A percentile compares a stretch with the other conserved stretches of the same genome.
phyloP scores from a whole-genome alignment of 1,284 basidiomycete genomes.

The Ustilago sp. region DNA sequence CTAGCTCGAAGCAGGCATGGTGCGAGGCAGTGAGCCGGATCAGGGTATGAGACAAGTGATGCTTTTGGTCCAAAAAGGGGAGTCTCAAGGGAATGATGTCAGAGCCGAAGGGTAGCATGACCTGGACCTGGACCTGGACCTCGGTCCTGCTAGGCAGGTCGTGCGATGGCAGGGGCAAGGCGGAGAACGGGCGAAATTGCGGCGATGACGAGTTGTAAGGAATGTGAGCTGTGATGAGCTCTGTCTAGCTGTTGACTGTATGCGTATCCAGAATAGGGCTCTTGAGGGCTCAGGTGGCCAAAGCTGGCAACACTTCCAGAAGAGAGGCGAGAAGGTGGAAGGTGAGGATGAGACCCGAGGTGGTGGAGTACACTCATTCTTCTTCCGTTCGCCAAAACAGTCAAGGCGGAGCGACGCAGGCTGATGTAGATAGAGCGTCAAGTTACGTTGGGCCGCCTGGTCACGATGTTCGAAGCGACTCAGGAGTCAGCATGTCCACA shows the following conservation, averaged over 20 bases:
- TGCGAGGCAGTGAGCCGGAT: not conserved
- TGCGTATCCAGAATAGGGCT: slow-evolving; percentile 10
- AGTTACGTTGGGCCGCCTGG: not conserved
- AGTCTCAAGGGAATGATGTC: slow-evolving; percentile 14
- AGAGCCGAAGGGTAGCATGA: slow-evolving; percentile 18
- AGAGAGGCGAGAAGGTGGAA: not conserved
- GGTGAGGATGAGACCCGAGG: not conserved
- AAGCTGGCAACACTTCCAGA: not conserved
- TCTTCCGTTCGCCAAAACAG: not conserved
- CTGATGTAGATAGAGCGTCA: slow-evolving; percentile 1
- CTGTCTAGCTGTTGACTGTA: not conserved
- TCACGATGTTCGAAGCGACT: not conserved
- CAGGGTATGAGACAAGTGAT: no score
- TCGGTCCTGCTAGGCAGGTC: no score
- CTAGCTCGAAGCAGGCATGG: not conserved
- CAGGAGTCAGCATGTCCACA: slow-evolving; percentile 4
- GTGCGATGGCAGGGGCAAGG: no score
- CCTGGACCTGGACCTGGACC: not conserved
- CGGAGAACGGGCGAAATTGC: not conserved
- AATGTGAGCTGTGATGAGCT: slow-evolving; percentile 6
- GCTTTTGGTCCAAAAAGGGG: not conserved
- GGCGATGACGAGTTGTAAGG: not conserved
- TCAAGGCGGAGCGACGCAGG: not conserved
- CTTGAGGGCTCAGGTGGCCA: slow-evolving; percentile 1
- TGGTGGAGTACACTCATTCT: not conserved